phyloP scores from a whole-genome alignment of 768 basidiomycete genomes.

The Mycena chlorophos region DNA sequence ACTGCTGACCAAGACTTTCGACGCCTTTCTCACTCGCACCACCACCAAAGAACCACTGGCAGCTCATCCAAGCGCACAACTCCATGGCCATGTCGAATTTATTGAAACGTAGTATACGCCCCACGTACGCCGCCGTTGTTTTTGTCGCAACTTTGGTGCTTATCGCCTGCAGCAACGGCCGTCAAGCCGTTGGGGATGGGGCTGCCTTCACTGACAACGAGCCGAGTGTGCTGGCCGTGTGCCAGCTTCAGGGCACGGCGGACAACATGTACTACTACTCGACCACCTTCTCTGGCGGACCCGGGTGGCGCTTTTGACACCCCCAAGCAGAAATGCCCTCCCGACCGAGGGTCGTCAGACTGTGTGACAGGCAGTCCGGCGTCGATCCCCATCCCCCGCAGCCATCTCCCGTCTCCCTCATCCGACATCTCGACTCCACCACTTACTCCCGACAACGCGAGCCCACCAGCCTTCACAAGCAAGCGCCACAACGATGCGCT shows the following conservation, averaged over 20 bases:
- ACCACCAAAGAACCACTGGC: constrained; percentile 67
- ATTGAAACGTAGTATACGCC: constrained; percentile 87
- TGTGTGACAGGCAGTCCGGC: constrained; percentile 93
- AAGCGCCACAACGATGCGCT: constrained; percentile 64
- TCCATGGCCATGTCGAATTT: constrained; percentile 71
- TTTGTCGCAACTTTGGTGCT: constrained; percentile 11
- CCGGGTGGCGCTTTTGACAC: constrained; percentile 96
- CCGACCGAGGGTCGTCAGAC: constrained; percentile 90
- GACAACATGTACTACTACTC: constrained; percentile 88
- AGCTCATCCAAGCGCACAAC: constrained; percentile 84
- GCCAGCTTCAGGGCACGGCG: constrained; percentile 75
- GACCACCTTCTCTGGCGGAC: constrained; percentile 92
- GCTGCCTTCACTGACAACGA: constrained; percentile 74
- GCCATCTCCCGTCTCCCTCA: constrained; percentile 23
- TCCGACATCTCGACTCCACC: constrained; percentile 66
- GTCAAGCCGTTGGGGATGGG: constrained; percentile 97
- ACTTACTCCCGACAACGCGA: constrained; percentile 71
- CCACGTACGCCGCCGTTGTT: constrained; percentile 61
- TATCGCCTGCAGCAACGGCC: constrained; percentile 73
- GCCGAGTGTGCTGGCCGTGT: constrained; percentile 82
- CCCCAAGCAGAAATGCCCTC: constrained; percentile 91
- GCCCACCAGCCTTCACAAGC: constrained; percentile 43
- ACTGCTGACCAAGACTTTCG: no score
- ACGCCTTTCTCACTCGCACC: constrained; percentile 18
- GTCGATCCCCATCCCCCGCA: constrained; percentile 45